Base-by-base conservation (phyloP, 2,329 filamentous ascomycete genomes). In the Aspergillus ustus region DNA sequence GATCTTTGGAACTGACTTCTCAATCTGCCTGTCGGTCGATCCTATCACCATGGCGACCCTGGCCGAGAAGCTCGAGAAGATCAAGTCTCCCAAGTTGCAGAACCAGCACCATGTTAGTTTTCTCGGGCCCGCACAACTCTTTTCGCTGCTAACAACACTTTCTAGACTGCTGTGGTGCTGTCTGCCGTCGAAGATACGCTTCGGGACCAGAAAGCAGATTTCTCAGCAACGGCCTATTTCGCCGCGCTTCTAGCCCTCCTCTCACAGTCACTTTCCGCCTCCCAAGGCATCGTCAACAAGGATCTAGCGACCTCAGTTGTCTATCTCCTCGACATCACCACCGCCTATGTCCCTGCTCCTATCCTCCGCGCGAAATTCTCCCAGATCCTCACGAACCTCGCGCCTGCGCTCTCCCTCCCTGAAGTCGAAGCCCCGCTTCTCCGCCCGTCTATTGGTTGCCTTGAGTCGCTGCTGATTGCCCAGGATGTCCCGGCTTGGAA, bases 341-440 rank as follows among this genome's bases (percentile, higher is more conserved):
- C 93, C 17, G 91, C 91, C 62, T 91, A 89, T 79, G 89, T 93
- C 64, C 92, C 95, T 58, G 86, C 91, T 64, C 87, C 93, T 63
- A 88, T 99, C 62, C 89, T 99, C 60, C 91, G 93, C 72, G 91
- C 92, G 68, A 97, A 98, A 78, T 99, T 99, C 81, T 90, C 91
- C 29, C 91, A 96, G 77, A 97, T 99, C 72, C 88, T 99, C 63
- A 88, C 89, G 34, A 89, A 91, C 63, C 86, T 99, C 68, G 93
- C 92, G 20, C 93, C 94, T 2, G 90, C 93, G 13, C 84, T 99
- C 51, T 88, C 91, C 57, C 84, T 91, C 67, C 83, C 87, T 48
- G 91, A 95, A 70, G 91, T 92, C 63, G 94, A 97, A 78, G 92
- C 95, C 7, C 91, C 93, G 5, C 84, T 98, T 7, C 82, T 98